Evolutionary conservation across 805 yeast genomes (phyloP).

Genomic region (Candida qinlingensis): DNA sequence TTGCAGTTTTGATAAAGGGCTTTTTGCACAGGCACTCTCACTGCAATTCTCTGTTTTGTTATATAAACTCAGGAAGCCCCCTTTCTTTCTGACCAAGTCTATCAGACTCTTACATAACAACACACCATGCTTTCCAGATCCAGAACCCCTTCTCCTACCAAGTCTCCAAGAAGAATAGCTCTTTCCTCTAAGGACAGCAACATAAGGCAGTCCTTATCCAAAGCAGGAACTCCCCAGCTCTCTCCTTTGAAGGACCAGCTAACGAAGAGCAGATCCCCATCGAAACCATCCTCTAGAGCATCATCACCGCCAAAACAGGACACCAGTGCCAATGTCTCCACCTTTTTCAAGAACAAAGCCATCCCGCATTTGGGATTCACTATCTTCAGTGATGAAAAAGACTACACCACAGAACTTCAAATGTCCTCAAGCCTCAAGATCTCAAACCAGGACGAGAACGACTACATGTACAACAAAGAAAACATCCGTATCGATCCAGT

Average conservation of each 20-base stretch:
- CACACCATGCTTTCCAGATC: conserved; percentile 10
- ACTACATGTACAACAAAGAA: conserved; percentile 15
- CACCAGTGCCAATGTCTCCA: not conserved
- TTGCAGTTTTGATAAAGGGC: not conserved
- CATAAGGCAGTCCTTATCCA: conserved; percentile 13
- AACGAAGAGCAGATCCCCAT: not conserved
- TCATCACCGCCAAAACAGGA: conserved; percentile 5
- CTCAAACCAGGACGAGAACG: conserved; percentile 15
- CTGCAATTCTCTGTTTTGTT: too few species aligned
- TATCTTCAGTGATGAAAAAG: conserved; percentile 22
- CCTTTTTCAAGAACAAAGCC: conserved; percentile 2
- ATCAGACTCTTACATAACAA: not conserved
- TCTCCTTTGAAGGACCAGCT: conserved; percentile 7
- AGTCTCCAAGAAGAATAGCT: conserved; percentile 20
- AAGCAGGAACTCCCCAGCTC: conserved; percentile 13
- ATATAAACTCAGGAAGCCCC: not conserved
- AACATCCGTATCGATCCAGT: conserved; percentile 5
- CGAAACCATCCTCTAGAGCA: conserved; percentile 9
- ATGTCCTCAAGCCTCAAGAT: conserved; percentile 11
- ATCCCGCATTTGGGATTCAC: conserved; percentile 18
- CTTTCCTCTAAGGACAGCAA: conserved; percentile 24
- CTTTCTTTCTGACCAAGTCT: too few species aligned
- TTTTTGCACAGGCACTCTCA: too few species aligned
- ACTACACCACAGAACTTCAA: conserved; percentile 16
- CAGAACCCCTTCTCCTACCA: conserved; percentile 18